Evolutionary conservation across 768 basidiomycete genomes (phyloP).

Genomic region (Leccinum subtestaceum): DNA sequence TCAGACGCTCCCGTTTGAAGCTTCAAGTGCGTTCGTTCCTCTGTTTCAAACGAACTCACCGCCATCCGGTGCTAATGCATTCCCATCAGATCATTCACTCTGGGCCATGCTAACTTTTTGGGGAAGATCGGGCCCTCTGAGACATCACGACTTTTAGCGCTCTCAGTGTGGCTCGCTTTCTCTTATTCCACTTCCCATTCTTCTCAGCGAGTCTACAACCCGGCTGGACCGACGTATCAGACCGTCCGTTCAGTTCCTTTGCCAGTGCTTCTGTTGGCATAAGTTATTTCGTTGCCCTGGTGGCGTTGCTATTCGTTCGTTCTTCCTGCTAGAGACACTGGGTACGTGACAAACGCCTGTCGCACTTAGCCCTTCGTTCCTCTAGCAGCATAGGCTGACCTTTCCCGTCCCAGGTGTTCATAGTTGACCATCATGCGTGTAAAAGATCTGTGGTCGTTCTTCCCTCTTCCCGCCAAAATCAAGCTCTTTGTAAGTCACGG

Average conservation of each 20-base stretch:
- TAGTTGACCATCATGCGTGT: conserved; percentile 40
- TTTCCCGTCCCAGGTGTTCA: not conserved
- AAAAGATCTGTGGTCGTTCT: conserved; percentile 37
- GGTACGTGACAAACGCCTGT: conserved; percentile 2
- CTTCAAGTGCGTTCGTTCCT: not conserved
- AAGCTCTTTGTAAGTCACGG: conserved; percentile 46
- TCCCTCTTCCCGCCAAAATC: conserved; percentile 39
- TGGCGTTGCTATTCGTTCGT: conserved; percentile 37
- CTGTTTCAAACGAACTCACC: not conserved
- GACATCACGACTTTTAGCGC: not conserved
- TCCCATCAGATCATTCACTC: not conserved
- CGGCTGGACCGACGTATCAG: conserved; percentile 38
- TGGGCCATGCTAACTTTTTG: conserved; percentile 4
- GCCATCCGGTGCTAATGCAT: not conserved
- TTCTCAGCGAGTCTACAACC: conserved; percentile 20
- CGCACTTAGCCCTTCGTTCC: not conserved
- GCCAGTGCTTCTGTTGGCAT: conserved; percentile 2
- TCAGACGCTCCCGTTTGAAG: not conserved
- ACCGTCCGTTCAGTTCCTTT: conserved; percentile 14
- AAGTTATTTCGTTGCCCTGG: conserved; percentile 38
- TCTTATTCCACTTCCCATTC: conserved; percentile 15
- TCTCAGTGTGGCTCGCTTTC: not conserved
- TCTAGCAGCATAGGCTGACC: not conserved
- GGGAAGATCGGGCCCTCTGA: not conserved
- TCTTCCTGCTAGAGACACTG: not conserved